Base-by-base conservation (phyloP, 331 rosid species). In the Dryas integrifolia region DNA sequence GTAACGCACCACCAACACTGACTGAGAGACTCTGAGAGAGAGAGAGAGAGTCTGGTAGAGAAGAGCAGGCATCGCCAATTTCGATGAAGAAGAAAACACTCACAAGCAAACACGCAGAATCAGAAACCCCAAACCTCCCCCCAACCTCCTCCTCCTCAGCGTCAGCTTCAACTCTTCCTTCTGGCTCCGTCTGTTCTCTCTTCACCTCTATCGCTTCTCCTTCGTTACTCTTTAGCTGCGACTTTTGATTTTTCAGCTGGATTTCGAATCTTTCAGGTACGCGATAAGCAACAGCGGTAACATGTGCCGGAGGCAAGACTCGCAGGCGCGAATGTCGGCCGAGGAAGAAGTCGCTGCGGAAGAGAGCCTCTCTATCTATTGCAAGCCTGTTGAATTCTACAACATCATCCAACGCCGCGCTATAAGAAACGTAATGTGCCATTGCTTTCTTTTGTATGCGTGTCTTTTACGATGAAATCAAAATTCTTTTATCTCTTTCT, bases 341-440 rank as follows among this genome's bases (percentile, higher is more conserved):
- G 91, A 84, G 76, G 96, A 92, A 75, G 91, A 76, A 79, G 44
- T 57, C 45, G 92, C 73, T 63, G 91, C 92, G 10, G 89, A 84
- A 75, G 85, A 83, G 72, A 90, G 88, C 81, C 76, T 92, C 26
- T 61, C 90, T 26, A 14, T 73, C 66, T 90, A 84, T 78, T 90
- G 96, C 91, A 70, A 82, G 83, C 96, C 96, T 41, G 83, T 88
- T 13, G 96, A 88, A 74, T 70, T 90, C 50, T 92, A 92, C 88
- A 90, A 92, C 88, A 66, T 71, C 60, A 79, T 92, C 72, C 86
- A 56, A 50, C 83, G 80, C 30, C 96, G 91, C 4, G 85, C 86
- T 40, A 67, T 50, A 11, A 41, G 79, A 77, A 72, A 78, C 15
- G 96, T 92, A 82, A 45, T 51, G 26, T 24, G 2, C 10, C 2